Conservation (phyloP, 2,329 filamentous ascomycete genomes). For the Exophiala mesophila region DNA sequence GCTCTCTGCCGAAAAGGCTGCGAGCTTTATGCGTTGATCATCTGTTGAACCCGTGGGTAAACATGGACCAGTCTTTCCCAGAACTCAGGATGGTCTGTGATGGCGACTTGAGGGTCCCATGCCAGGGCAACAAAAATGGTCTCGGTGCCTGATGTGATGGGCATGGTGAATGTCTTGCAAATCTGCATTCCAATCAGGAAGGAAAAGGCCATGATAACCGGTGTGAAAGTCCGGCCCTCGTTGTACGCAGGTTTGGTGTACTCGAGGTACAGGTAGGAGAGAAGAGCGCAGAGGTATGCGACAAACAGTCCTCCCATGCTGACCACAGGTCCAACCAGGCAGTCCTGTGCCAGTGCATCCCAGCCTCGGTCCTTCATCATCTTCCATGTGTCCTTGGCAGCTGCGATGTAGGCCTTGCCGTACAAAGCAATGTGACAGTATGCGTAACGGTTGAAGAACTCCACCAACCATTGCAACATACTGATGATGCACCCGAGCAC, state of each 20-base stretch:
- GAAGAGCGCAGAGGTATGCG: constrained; percentile 71
- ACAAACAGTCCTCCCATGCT: constrained; percentile 79
- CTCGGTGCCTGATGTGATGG: constrained; percentile 80
- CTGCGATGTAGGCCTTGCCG: constrained; percentile 78
- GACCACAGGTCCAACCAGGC: constrained; percentile 67
- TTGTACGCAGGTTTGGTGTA: constrained; percentile 82
- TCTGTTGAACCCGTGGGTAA: constrained; percentile 77
- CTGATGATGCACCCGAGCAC: constrained; percentile 70
- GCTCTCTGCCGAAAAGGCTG: no score
- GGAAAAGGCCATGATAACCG: constrained; percentile 74
- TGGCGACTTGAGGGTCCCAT: constrained; percentile 64
- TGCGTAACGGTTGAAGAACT: constrained; percentile 87
- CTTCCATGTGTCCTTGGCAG: constrained; percentile 83
- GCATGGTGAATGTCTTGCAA: constrained; percentile 82
- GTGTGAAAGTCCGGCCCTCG: constrained; percentile 59
- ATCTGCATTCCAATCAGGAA: constrained; percentile 90
- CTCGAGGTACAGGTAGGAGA: constrained; percentile 81
- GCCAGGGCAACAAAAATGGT: constrained; percentile 81
- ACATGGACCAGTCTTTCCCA: constrained; percentile 73
- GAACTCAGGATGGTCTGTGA: constrained; percentile 73
- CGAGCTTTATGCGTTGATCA: constrained; percentile 52
- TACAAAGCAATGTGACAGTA: constrained; percentile 92
- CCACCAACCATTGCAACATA: constrained; percentile 76
- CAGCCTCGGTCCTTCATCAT: constrained; percentile 92
- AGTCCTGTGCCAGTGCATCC: constrained; percentile 85